phyloP scores from a whole-genome alignment of 2,329 filamentous ascomycete genomes.

The Hymenoscyphus scutula region DNA sequence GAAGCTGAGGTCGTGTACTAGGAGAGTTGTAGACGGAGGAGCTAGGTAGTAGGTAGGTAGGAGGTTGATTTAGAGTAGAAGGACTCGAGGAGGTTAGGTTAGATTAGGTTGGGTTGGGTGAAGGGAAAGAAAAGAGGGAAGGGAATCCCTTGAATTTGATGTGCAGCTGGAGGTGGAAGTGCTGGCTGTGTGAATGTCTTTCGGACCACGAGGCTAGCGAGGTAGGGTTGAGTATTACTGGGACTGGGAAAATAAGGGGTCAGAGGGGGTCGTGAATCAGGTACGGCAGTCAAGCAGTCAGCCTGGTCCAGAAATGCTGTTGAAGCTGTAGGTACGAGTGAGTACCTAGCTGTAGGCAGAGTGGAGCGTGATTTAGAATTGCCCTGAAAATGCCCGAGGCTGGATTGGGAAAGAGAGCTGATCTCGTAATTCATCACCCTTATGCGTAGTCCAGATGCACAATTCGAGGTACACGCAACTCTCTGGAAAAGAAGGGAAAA shows the following conservation, averaged over 20 bases:
- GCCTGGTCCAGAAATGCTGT: background rate
- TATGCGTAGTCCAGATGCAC: constrained; percentile 1
- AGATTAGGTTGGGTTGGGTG: background rate
- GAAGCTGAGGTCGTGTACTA: background rate
- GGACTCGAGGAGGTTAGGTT: background rate
- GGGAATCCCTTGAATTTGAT: background rate
- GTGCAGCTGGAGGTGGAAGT: no score
- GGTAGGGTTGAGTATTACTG: background rate
- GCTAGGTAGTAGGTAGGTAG: background rate
- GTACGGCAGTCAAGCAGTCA: background rate
- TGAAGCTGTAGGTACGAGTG: no score
- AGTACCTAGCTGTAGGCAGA: no score
- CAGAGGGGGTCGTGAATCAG: no score
- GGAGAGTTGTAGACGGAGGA: constrained; percentile 2
- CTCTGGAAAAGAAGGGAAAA: no score
- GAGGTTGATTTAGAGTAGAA: background rate
- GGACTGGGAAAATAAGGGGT: constrained; percentile 2
- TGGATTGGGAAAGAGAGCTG: background rate
- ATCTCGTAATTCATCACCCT: background rate
- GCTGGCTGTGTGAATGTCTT: background rate
- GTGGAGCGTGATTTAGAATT: background rate
- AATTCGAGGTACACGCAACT: no score
- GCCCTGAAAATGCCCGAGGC: no score
- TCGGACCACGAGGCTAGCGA: constrained; percentile 1
- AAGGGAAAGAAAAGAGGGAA: background rate